phyloP scores from a whole-genome alignment of 805 yeast species.

The Priceomyces carsonii region DNA sequence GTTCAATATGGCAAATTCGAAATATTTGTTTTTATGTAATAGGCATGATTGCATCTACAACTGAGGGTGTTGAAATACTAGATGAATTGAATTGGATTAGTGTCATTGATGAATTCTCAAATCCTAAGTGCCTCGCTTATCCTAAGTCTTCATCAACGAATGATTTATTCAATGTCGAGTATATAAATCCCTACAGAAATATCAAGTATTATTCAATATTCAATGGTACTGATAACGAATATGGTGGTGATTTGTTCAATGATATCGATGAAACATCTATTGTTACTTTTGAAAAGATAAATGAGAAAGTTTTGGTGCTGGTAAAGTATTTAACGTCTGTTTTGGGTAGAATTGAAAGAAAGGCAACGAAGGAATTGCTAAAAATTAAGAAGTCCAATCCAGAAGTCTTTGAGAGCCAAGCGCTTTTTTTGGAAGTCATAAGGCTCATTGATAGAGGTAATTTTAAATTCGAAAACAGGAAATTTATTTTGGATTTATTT shows the following conservation, averaged over 20 bases:
- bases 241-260: conserved; percentile 10
- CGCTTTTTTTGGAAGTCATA: conserved; percentile 52
- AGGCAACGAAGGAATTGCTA: conserved; percentile 58
- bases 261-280: conserved; percentile 10
- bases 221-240: conserved; percentile 11
- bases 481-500: conserved; percentile 66
- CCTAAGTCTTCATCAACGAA: conserved; percentile 13
- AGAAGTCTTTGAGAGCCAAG: conserved; percentile 54
- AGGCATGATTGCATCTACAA: conserved; percentile 71
- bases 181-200: conserved; percentile 26
- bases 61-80: conserved; percentile 79
- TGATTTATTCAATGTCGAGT: conserved; percentile 18
- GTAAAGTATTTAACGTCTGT: conserved; percentile 54
- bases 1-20: conserved; percentile 55
- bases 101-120: conserved; percentile 17
- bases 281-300: conserved; percentile 14
- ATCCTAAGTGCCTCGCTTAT: conserved; percentile 19
- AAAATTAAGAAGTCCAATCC: conserved; percentile 52
- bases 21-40: conserved; percentile 78
- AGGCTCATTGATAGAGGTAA: conserved; percentile 54
- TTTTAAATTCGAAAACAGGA: conserved; percentile 63
- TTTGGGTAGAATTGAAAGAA: conserved; percentile 45
- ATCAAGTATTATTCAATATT: conserved; percentile 25
- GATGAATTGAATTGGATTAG: conserved; percentile 76
- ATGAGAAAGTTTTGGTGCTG: conserved; percentile 27